Evolutionary conservation across 1,139 yeast genomes (phyloP), one percentile per base, ranked within the genome.

Genomic region (Pichia sp.): DNA sequence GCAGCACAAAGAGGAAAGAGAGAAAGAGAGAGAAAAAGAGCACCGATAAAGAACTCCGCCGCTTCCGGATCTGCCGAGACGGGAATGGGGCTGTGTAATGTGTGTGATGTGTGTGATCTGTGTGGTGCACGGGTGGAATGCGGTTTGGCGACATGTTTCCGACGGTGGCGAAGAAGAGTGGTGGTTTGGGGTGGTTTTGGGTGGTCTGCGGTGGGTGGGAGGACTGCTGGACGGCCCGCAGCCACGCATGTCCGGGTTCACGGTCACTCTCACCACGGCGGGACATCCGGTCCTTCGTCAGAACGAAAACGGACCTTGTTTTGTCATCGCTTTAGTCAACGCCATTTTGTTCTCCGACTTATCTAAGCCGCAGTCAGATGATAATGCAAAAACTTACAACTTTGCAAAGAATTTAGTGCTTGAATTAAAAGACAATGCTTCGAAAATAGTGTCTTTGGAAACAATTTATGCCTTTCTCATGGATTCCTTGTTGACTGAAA

Each of bases 221-320:
- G 15, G n/a, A 13, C 18, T 15, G 8, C 14, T 18, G 14, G 21
- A 11, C 16, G 14, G 13, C 9, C n/a, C n/a, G n/a, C 20, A 30
- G 10, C 3, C 18, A 22, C 33, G 26, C 18, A 22, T 10, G 19
- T 14, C 26, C 20, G 18, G 13, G 32, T 33, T 38, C 19, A 19
- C 33, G 4, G 21, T 38, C 5, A 38, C 41, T 3, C 16, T 30
- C 6, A 30, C 25, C 15, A 13, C 19, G 15, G 31, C 21, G 6
- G 14, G 27, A 14, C 35, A 33, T 8, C 50, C 51, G 2, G 76
- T 88, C 28, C 63, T 89, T n/a, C 63, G 86, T 16, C 96, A 89
- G 61, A 85, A 85, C 49, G 69, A 63, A 35, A 86, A 88, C 54
- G 96, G 96, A 0, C 95, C 96, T 0, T 88, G 96, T 56, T 95